Evolutionary conservation across 2,329 filamentous ascomycete species (phyloP).

Genomic region (Neonectria punicea): DNA sequence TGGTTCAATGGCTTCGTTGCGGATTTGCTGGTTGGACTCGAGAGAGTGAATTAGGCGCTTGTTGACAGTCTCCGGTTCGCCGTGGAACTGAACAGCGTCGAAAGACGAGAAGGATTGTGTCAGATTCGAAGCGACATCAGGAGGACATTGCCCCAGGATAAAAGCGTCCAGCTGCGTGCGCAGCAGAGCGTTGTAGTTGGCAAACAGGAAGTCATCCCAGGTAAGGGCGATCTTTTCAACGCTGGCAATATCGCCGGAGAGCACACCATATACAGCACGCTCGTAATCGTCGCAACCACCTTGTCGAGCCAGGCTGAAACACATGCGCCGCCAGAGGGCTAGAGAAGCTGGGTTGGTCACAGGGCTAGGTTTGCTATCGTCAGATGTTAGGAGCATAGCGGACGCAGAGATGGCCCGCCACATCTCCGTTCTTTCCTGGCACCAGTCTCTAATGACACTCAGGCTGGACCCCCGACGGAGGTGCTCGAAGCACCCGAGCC

Average conservation of each 20-base stretch:
- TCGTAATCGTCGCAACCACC: conserved; percentile 81
- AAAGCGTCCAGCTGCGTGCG: conserved; percentile 83
- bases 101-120: conserved; percentile 70
- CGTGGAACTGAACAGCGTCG: conserved; percentile 72
- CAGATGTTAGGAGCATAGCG: conserved; percentile 69
- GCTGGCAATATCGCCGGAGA: conserved; percentile 85
- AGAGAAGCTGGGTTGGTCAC: conserved; percentile 57
- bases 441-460: conserved; percentile 84
- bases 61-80: conserved; percentile 63
- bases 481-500: conserved; percentile 95
- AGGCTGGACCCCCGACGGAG: conserved; percentile 83
- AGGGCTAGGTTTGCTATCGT: conserved; percentile 53
- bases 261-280: conserved; percentile 86
- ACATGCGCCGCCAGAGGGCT: conserved; percentile 81
- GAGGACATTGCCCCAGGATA: conserved; percentile 64
- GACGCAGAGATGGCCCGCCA: conserved; percentile 91
- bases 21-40: conserved; percentile 65
- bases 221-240: conserved; percentile 80
- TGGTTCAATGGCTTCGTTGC: conserved; percentile 69
- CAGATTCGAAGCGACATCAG: conserved; percentile 63
- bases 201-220: conserved; percentile 90
- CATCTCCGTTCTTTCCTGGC: conserved; percentile 82
- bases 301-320: conserved; percentile 75
- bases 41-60: conserved; percentile 70
- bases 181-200: conserved; percentile 87